phyloP scores from a whole-genome alignment of 2,329 filamentous ascomycete species.

The Gnomoniopsis sp. region DNA sequence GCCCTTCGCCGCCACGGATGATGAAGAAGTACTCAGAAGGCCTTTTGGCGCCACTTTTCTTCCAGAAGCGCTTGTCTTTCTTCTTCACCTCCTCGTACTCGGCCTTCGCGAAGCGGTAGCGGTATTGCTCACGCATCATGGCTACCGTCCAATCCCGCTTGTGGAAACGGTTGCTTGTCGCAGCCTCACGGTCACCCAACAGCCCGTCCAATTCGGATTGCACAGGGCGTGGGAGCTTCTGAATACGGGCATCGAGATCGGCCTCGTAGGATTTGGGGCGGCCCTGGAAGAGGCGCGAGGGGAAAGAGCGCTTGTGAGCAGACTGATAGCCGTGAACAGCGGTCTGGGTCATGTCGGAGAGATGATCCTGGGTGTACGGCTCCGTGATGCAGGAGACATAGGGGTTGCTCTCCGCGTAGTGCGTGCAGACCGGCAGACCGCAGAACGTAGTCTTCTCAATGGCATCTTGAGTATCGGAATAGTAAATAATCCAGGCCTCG shows the following conservation, averaged over 20 bases:
- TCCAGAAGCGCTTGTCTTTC: constrained; percentile 23
- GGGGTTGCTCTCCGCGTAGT: not conserved
- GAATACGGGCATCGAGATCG: constrained; percentile 24
- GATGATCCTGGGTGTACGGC: constrained; percentile 21
- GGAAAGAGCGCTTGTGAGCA: constrained; percentile 21
- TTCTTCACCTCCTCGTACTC: constrained; percentile 21
- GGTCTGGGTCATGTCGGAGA: constrained; percentile 21
- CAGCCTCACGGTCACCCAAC: constrained; percentile 20
- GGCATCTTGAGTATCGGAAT: constrained; percentile 10
- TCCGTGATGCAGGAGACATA: constrained; percentile 1
- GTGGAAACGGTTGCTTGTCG: constrained; percentile 22
- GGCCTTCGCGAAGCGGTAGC: constrained; percentile 22
- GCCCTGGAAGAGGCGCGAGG: constrained; percentile 20
- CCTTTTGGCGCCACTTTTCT: constrained; percentile 17
- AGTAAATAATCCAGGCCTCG: constrained; percentile 25
- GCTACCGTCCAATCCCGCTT: constrained; percentile 26
- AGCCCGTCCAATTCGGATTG: constrained; percentile 21
- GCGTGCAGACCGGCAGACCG: constrained; percentile 14
- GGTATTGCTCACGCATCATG: constrained; percentile 23
- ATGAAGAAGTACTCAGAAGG: constrained; percentile 21
- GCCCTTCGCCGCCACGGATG: constrained; percentile 23
- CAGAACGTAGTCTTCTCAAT: constrained; percentile 18
- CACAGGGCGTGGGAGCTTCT: constrained; percentile 17
- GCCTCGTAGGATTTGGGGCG: constrained; percentile 25
- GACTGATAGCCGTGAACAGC: constrained; percentile 21